Percentiles rank a stretch among this genome's conserved stretches.
Evolutionary conservation across 140 eudicot species (phyloP).

Genomic region (Senecio squalidus): DNA sequence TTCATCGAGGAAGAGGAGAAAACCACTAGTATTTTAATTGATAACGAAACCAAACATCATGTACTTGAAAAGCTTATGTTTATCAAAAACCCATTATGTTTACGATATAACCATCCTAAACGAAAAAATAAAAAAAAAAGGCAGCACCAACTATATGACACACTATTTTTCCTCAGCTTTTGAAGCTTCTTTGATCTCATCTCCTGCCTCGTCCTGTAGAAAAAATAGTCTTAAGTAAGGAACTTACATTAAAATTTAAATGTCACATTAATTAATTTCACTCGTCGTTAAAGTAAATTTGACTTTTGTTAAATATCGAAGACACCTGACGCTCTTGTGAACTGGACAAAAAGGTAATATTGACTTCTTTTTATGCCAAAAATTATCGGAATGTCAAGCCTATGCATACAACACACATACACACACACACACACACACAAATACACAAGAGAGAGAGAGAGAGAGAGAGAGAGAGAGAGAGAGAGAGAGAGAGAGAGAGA

Average conservation of each 20-base stretch:
- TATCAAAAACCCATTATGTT: slow-evolving; percentile 6
- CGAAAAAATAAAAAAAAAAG: slow-evolving; percentile 2
- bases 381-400: too few species aligned
- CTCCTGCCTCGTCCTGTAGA: slow-evolving; percentile 56
- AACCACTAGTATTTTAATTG: not conserved
- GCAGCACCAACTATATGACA: slow-evolving; percentile 21
- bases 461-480: slow-evolving; percentile 13
- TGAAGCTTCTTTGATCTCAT: slow-evolving; percentile 65
- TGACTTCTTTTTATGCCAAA: too few species aligned
- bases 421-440: not conserved
- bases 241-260: not conserved
- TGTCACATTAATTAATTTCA: not conserved
- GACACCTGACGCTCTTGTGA: not conserved
- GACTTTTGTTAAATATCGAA: not conserved
- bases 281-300: not conserved
- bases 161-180: slow-evolving; percentile 27
- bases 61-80: slow-evolving; percentile 16
- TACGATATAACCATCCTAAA: slow-evolving; percentile 5
- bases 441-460: slow-evolving; percentile 13
- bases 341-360: not conserved
- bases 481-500: slow-evolving; percentile 19
- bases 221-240: not conserved
- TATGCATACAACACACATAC: too few species aligned
- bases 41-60: slow-evolving; percentile 3
- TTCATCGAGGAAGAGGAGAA: not conserved